Evolutionary conservation across 2,329 filamentous ascomycete species (phyloP).

Genomic region (Botrytis hyacinthi): DNA sequence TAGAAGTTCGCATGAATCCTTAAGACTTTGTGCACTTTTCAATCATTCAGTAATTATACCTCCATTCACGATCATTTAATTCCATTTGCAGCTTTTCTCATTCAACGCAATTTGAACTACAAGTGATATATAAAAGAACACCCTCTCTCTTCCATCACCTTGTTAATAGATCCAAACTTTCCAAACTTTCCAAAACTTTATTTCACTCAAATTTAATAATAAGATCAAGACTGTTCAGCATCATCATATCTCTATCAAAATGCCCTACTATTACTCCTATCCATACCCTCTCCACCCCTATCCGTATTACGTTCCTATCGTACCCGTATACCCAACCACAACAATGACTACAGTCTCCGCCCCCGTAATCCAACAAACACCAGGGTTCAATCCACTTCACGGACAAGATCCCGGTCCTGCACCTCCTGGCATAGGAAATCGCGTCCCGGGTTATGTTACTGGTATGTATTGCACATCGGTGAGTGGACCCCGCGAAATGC

Average conservation of each 20-base stretch:
- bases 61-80: not conserved
- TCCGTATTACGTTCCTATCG: not conserved
- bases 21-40: not conserved
- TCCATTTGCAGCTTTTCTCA: not conserved
- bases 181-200: no score
- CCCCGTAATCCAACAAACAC: not conserved
- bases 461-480: slow-evolving; percentile 11
- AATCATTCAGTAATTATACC: not conserved
- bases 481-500: not conserved
- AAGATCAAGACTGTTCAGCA: not conserved
- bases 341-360: not conserved
- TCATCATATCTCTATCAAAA: not conserved
- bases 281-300: not conserved
- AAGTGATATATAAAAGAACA: not conserved
- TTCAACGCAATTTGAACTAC: accelerated
- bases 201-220: accelerated
- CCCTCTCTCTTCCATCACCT: not conserved
- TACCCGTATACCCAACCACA: not conserved
- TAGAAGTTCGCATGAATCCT: not conserved
- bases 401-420: not conserved
- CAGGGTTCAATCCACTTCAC: not conserved
- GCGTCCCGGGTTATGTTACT: not conserved
- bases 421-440: not conserved
- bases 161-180: not conserved
- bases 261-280: not conserved